Conservation (phyloP, 164 flowering plant genomes). For the Platanus orientalis region DNA sequence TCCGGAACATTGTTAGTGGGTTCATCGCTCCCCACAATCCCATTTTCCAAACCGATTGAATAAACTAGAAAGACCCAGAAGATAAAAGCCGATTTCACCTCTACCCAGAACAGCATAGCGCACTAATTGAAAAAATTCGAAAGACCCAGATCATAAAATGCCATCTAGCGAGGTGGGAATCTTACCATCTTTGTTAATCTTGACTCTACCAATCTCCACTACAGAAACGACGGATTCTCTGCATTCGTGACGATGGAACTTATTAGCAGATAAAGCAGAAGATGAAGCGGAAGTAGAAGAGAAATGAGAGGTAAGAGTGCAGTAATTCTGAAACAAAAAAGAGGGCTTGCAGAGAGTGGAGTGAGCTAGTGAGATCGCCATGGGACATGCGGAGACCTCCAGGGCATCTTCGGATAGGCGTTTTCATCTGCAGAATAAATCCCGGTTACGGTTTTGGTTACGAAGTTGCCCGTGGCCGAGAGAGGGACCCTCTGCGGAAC, state of each 20-base stretch:
- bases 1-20: slow-evolving; percentile 94
- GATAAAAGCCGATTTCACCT: background rate
- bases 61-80: background rate
- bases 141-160: background rate
- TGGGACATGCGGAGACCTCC: slow-evolving; percentile 1
- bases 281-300: slow-evolving; percentile 23
- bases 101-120: background rate
- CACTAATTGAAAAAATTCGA: background rate
- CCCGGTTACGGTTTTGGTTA: too few species aligned
- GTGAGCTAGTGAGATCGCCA: slow-evolving; percentile 16
- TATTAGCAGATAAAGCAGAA: slow-evolving; percentile 19
- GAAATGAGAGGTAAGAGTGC: slow-evolving; percentile 15
- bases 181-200: slow-evolving; percentile 43
- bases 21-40: slow-evolving; percentile 81
- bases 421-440: too few species aligned
- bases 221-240: slow-evolving; percentile 28
- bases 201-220: slow-evolving; percentile 57
- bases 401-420: slow-evolving; percentile 8
- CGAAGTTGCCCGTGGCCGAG: too few species aligned
- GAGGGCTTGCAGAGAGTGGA: slow-evolving; percentile 14
- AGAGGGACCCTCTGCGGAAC: too few species aligned
- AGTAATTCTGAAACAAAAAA: slow-evolving; percentile 10
- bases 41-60: too few species aligned
- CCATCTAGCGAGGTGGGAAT: slow-evolving; percentile 9
- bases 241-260: slow-evolving; percentile 19